A percentile compares a stretch with the other conserved stretches of the same genome.
These are phyloP conservation scores for Colletotrichum abscissum DNA, from an alignment of 2,329 filamentous ascomycete species.

Conservation along the genomic window DNA sequence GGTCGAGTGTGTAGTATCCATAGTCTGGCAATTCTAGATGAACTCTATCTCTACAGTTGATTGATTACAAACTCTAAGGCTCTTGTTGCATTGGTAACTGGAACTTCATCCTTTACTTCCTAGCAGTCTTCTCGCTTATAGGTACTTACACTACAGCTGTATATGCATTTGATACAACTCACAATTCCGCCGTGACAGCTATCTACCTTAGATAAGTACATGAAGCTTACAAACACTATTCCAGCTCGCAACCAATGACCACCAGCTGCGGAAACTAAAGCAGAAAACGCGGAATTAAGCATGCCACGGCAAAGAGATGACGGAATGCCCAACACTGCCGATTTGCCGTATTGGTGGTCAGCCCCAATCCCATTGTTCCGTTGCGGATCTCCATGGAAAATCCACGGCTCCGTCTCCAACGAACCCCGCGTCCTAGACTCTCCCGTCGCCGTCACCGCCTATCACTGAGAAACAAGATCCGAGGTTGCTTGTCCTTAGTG, in stretches of 20 bases:
- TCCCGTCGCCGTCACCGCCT: background rate
- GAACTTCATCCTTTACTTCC: background rate
- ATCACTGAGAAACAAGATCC: background rate
- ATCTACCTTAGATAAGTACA: background rate
- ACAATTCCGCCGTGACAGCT: background rate
- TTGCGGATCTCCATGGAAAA: background rate
- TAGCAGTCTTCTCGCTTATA: too few species aligned
- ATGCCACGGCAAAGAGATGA: background rate
- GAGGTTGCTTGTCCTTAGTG: background rate
- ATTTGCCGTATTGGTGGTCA: background rate
- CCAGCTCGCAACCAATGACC: background rate
- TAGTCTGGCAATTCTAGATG: background rate
- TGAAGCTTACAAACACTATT: background rate
- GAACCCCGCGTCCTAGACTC: background rate
- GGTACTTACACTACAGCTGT: background rate
- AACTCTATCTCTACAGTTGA: background rate
- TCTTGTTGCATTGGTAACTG: background rate
- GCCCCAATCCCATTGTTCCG: background rate
- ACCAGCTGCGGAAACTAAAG: background rate
- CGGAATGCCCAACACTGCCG: background rate
- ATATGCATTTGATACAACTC: background rate
- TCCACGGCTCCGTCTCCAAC: background rate
- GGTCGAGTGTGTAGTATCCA: background rate
- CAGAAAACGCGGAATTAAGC: background rate
- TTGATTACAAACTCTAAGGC: background rate